Evolutionary conservation across 2,329 filamentous ascomycete species (phyloP), one percentile per base, ranked within the genome.

Genomic region (Pochonia chlamydosporia): DNA sequence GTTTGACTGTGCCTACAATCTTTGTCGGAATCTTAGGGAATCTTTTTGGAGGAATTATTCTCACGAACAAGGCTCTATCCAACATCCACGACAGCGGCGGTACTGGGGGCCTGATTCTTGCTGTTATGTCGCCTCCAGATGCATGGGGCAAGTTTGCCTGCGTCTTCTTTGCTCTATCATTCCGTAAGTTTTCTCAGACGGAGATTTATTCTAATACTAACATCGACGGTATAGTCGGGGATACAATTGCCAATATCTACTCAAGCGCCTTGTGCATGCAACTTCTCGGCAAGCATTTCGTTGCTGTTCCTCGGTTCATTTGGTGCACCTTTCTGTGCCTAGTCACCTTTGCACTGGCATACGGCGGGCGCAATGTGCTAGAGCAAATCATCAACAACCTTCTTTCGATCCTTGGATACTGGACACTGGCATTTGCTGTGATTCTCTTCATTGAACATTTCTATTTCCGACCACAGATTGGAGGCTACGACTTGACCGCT

Each of bases 391-490:
- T 56, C 20, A 52, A 55, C 33, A 49, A 56, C 25, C 49, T 57
- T 8, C 49, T 56, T 4, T 52, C 54, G 2, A 50, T 57, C 3
- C 51, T 56, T 5, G 54, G 55, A 1, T 48, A 56, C 35, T 56
- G 54, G 54, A 56, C 54, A 3, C 40, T 56, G 23, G 52, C 51
- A 10, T 56, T 56, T 25, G 52, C 51, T 16, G 37, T 49, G 13
- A 51, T 56, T 24, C 47, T 56, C 10, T 40, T 56, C 33, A 46
- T 56, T n/a, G 54, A 56, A 26, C 51, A 56, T 24, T 49, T 46
- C 20, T 41, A 48, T 31, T 56, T 53, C 35, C 54, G 54, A 3
- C 53, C 49, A 2, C 43, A 30, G 28, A 46, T 49, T 24, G 54
- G 53, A 7, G 54, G 54, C 9, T 56, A 56, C 30, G 36, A 56